Evolutionary conservation across 2,329 filamentous ascomycete species (phyloP), one percentile per base, ranked within the genome.

Genomic region (Calonectria leucothoes): DNA sequence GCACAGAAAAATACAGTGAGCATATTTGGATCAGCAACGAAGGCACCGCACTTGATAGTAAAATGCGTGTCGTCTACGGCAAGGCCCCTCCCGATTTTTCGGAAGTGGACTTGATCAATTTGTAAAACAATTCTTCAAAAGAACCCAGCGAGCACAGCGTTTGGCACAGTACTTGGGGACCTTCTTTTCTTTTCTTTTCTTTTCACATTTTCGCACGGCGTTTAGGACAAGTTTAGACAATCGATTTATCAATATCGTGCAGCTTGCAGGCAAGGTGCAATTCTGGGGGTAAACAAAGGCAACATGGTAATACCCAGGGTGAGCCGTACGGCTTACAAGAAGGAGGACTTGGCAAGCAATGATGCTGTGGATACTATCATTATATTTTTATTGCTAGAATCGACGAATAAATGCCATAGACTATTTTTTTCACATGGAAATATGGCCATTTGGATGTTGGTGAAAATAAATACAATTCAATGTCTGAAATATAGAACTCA

Each of bases 1-100:
- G 94, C 42, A 98, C 95, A 8, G 90, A 93, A 76, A 88, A 89
- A 61, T 94, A 95, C 82, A 96, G 93, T 81, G 91, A 94, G 72
- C 89, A 92, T 74, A 94, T 98, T 66, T 98, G 95, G 94, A 95
- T 98, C 82, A 98, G 94, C 79, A 98, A 98, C 83, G 94, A 97
- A 82, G 95, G 95, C 72, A 95, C 96, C 25, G 94, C 95, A 12
- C 87, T 98, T 78, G 95, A 98, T 86, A 94, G 92, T 70, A 95
- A 95, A 83, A 91, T 92, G 35, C 91, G 94, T 23, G 95, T 98
- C 6, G 91, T 98, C 45, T 98, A 97, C 83, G 93, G 94, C 76
- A 92, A 91, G 75, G 94, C 95, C 74, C 96, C 96, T 20, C 96
- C 96, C 0, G 95, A 98, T 84, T 97, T 98, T 82, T 95, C 94